Base-by-base conservation (phyloP, 495 filamentous ascomycete genomes). In the Trichoderma reesei region DNA sequence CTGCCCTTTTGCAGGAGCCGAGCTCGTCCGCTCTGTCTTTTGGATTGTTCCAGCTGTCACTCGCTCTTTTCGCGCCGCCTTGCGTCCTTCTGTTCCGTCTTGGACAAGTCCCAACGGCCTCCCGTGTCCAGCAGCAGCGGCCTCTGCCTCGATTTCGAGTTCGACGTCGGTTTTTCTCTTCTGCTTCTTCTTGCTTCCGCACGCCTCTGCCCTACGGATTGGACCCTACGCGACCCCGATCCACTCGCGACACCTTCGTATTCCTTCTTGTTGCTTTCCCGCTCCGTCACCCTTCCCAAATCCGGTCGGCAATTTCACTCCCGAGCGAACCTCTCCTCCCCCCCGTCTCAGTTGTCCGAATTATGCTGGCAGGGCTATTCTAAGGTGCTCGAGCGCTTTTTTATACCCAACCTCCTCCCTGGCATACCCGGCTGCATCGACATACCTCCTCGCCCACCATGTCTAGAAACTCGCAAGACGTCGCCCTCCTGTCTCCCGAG, bases 401-500 rank as follows among this genome's bases (percentile, higher is more conserved):
- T 42, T 33, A 48, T 37, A 44, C 42, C 4, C 7, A 9, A 44
- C 5, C 46, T 63, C 59, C 20, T 54, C 68, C 16, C 13, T 26
- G 13, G 8, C 11, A 20, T 36, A 5, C 36, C 34, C 39, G 60
- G 20, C 18, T 11, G 16, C 20, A 37, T 14, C 46, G 37, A 36
- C 16, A 64, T 18, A 39, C 63, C 8, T 26, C 5, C 54, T 54
- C 41, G 37, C 44, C 46, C 44, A 26, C 36, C 36, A 65, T 59
- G 59, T 65, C 63, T 42, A 31, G 51, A 14, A 51, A 41, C 59
- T 59, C 46, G 6, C 63, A 65, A 33, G 51, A 59, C 38, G 39
- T 65, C 9, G 31, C 26, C 6, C 41, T 65, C 37, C 51, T 65
- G 48, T 60, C 44, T 51, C 51, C 48, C 26, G 38, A 60, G 20